Conservation (phyloP, 495 filamentous ascomycete genomes). For the Bryoglossum gracile region DNA sequence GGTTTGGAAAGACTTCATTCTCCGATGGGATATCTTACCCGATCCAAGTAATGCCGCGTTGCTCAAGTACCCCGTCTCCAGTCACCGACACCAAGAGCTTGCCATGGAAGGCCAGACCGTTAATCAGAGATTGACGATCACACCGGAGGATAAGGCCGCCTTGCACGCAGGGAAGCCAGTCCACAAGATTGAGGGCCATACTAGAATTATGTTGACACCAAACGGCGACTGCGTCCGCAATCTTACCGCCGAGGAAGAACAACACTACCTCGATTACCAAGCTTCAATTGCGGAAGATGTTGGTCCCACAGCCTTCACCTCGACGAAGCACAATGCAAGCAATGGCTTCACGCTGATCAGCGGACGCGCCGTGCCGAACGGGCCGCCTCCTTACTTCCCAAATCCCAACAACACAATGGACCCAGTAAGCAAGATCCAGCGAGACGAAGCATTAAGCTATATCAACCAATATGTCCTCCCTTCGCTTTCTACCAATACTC, state of each 20-base stretch:
- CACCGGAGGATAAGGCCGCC: conserved; percentile 41
- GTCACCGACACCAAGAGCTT: conserved; percentile 35
- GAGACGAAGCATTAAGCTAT: conserved; percentile 55
- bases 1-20: conserved; percentile 30
- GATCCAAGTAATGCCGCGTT: conserved; percentile 30
- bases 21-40: conserved; percentile 17
- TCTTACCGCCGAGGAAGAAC: conserved; percentile 67
- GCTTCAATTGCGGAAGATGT: conserved; percentile 41
- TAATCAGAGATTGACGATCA: conserved; percentile 40
- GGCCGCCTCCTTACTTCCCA: conserved; percentile 46
- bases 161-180: conserved; percentile 42
- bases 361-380: conserved; percentile 49
- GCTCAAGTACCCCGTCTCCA: conserved; percentile 19
- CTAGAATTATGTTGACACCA: conserved; percentile 64
- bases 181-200: conserved; percentile 39
- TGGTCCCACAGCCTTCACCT: conserved; percentile 41
- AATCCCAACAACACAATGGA: conserved; percentile 35
- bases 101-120: conserved; percentile 25
- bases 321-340: conserved; percentile 24
- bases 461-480: conserved; percentile 61
- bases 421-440: conserved; percentile 48
- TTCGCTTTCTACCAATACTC: conserved; percentile 27
- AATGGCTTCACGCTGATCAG: conserved; percentile 47
- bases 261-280: conserved; percentile 69
- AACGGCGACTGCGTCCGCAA: conserved; percentile 72